These are phyloP conservation scores for Xylariomycetidae sp. DNA, from an alignment of 2,329 filamentous ascomycete species.

Conservation along the genomic window DNA sequence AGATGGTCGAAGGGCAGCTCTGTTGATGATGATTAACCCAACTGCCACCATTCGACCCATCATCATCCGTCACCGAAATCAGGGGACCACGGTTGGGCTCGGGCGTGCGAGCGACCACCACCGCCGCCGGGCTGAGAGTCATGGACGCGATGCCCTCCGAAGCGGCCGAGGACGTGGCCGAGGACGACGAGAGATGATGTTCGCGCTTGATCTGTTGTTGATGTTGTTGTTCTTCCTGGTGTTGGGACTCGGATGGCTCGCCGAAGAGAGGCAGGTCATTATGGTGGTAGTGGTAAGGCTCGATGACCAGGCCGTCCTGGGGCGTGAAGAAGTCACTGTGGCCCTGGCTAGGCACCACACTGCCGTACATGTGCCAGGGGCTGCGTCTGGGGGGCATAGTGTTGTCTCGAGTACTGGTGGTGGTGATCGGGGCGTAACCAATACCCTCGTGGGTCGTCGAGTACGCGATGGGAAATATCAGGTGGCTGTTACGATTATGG, in stretches of 20 bases:
- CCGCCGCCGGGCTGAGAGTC: constrained; percentile 14
- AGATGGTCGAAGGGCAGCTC: constrained; percentile 21
- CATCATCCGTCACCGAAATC: not conserved
- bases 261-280: constrained; percentile 16
- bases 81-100: not conserved
- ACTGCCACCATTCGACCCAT: constrained; percentile 4
- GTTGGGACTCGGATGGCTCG: constrained; percentile 16
- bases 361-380: constrained; percentile 15
- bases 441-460: not conserved
- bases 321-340: constrained; percentile 8
- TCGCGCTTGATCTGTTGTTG: too few relatives aligned
- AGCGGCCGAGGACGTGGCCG: constrained; percentile 17
- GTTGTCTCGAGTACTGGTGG: too few relatives aligned
- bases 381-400: constrained; percentile 15
- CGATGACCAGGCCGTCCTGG: constrained; percentile 13
- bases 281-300: constrained; percentile 5
- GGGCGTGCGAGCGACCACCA: constrained; percentile 5
- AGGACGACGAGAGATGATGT: too few relatives aligned
- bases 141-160: constrained; percentile 23
- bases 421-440: not conserved
- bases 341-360: constrained; percentile 8
- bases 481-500: too few relatives aligned
- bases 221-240: constrained; percentile 15
- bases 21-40: constrained; percentile 11
- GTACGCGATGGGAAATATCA: too few relatives aligned